Conservation (phyloP, 2,329 filamentous ascomycete species). For the Fusarium verrucosum region DNA sequence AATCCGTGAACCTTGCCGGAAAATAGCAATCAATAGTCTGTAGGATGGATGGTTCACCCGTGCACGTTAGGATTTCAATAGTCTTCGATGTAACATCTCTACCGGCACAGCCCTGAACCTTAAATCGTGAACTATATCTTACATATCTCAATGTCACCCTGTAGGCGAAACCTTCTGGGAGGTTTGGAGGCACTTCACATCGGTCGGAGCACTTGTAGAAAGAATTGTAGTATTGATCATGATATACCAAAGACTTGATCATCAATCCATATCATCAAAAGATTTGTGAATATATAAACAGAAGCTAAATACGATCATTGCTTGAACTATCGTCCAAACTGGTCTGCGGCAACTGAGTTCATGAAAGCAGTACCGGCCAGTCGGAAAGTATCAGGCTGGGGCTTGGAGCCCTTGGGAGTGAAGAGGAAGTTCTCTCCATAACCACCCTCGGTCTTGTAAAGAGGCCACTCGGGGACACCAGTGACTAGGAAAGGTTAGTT, state of each 20-base stretch:
- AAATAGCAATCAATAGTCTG: not conserved
- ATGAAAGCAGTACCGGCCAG: slow-evolving; percentile 34
- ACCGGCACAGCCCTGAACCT: not conserved
- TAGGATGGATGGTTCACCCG: not conserved
- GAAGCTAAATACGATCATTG: not conserved
- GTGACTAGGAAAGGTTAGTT: slow-evolving; percentile 16
- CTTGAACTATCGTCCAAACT: slow-evolving; percentile 21
- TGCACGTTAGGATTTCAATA: not conserved
- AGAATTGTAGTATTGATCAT: not conserved
- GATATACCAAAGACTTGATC: not conserved
- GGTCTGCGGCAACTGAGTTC: slow-evolving; percentile 27
- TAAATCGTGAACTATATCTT: not conserved
- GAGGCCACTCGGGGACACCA: slow-evolving; percentile 28
- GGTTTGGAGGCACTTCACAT: not conserved
- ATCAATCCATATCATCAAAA: not conserved
- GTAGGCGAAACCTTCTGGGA: not conserved
- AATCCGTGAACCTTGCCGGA: not conserved
- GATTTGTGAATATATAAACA: not conserved
- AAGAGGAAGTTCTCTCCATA: slow-evolving; percentile 40
- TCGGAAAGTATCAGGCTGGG: slow-evolving; percentile 34
- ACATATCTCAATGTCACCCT: not conserved
- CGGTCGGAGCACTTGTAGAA: not conserved
- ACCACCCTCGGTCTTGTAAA: slow-evolving; percentile 26
- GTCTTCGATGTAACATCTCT: not conserved
- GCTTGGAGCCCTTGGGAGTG: slow-evolving; percentile 29